Base-by-base conservation (phyloP, 2,329 filamentous ascomycete genomes). In the Helotiales sp. region DNA sequence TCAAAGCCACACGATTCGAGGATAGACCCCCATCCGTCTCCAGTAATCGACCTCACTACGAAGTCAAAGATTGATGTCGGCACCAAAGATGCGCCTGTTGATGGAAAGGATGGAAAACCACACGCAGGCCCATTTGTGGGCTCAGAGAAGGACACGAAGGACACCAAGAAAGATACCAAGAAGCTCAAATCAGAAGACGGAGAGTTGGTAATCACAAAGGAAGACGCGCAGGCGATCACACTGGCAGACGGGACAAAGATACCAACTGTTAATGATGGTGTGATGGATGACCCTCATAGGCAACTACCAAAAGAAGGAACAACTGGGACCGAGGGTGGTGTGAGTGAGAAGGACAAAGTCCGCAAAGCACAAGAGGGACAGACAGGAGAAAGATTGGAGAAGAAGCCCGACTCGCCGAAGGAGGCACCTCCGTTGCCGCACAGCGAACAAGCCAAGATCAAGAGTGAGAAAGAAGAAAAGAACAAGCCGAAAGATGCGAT, bases 91-190 rank as follows among this genome's bases (percentile, higher is more conserved):
- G 91, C 90, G 55, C 93, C 93, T 0, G 88, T 97, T 19, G 95
- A 98, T 72, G 93, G 93, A 46, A 88, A 89, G 67, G 95, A 98
- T 76, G 95, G 95, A 48, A 95, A 93, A 76, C 95, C 95, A 47
- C 93, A 97, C 71, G 85, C 88, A 19, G 95, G 95, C 1, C 95
- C 95, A 5, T 87, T 85, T 69, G 86, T 93, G 57, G 85, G 87
- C 61, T 82, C 79, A 15, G 77, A 81, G 58, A 69, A 68, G 27
- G 84, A 87, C 61, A 66, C 60, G 67, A 68, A 81, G 57, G 67
- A 67, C 22, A 84, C 87, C 61, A 66, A 59, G 67, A 67, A 80
- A 51, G 67, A 69, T 50, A 22, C 65, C 49, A 73, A 75, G 51
- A 63, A 68, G 19, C 9, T 24, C 9, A 62, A 63, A 25, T 63